Percentiles rank a stretch among this genome's conserved stretches.
Evolutionary conservation across 257 asterid species (phyloP).

Genomic region (Phtheirospermum japonicum): DNA sequence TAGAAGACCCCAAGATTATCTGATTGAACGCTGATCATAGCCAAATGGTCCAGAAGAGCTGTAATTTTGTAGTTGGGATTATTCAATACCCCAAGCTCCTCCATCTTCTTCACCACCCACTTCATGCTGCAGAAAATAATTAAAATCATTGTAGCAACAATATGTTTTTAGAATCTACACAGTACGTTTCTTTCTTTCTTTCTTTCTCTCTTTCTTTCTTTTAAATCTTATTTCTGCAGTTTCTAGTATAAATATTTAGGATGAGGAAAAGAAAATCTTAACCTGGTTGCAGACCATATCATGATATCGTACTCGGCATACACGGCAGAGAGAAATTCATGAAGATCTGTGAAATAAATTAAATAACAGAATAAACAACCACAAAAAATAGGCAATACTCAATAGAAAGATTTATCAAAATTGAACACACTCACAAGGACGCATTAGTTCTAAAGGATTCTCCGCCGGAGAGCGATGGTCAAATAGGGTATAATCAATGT

Average conservation of each 20-base stretch:
- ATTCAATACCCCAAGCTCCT: slow-evolving; percentile 83
- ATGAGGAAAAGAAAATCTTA: slow-evolving; percentile 14
- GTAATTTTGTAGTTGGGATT: slow-evolving; percentile 84
- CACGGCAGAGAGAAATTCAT: slow-evolving; percentile 86
- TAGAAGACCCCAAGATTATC: slow-evolving; percentile 77
- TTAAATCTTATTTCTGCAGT: not conserved
- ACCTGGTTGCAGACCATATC: slow-evolving; percentile 99
- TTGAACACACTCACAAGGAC: slow-evolving; percentile 68
- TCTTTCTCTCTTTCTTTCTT: not conserved
- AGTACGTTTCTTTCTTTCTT: not conserved
- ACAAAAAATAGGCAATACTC: slow-evolving; percentile 18
- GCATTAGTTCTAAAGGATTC: slow-evolving; percentile 87
- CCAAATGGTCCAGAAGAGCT: slow-evolving; percentile 83
- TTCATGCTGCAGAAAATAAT: slow-evolving; percentile 67
- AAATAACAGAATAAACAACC: slow-evolving; percentile 2
- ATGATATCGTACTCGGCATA: slow-evolving; percentile 94
- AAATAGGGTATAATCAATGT: slow-evolving; percentile 88
- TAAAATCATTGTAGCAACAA: slow-evolving; percentile 15
- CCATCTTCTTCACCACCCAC: slow-evolving; percentile 94
- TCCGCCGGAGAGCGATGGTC: slow-evolving; percentile 96
- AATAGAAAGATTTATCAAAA: not conserved
- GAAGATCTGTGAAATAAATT: slow-evolving; percentile 63
- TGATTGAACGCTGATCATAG: slow-evolving; percentile 88
- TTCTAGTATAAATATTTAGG: not conserved
- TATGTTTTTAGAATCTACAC: not conserved